Evolutionary conservation across 2,329 filamentous ascomycete genomes (phyloP).

Genomic region (Fusarium redolens): DNA sequence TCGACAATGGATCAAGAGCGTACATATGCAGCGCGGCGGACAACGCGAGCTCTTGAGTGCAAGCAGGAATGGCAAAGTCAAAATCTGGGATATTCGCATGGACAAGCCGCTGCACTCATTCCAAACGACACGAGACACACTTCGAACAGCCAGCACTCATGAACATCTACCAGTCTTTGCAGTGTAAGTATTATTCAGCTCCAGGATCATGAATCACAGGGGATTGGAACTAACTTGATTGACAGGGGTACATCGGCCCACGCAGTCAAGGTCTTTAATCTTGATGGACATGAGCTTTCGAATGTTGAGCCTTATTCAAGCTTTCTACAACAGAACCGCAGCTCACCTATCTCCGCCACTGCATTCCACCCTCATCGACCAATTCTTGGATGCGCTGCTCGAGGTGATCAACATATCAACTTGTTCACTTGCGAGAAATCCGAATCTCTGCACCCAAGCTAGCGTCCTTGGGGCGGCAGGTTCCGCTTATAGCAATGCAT

Average conservation of each 20-base stretch:
- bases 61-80: conserved; percentile 91
- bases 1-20: conserved; percentile 93
- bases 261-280: conserved; percentile 91
- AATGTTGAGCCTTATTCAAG: conserved; percentile 90
- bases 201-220: background rate
- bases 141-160: conserved; percentile 90
- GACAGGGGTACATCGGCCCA: conserved; percentile 86
- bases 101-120: conserved; percentile 80
- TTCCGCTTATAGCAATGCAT: conserved; percentile 28
- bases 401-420: conserved; percentile 91
- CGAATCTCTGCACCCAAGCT: conserved; percentile 49
- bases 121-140: conserved; percentile 78
- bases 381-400: conserved; percentile 86
- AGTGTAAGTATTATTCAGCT: conserved; percentile 69
- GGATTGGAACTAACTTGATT: conserved; percentile 43
- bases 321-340: conserved; percentile 84
- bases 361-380: conserved; percentile 96
- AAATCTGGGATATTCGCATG: conserved; percentile 95
- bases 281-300: conserved; percentile 82
- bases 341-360: conserved; percentile 85
- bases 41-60: conserved; percentile 91
- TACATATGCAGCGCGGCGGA: conserved; percentile 96
- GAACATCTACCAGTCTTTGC: conserved; percentile 97
- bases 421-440: conserved; percentile 78
- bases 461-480: conserved; percentile 40